Conservation (phyloP, 345 rosid species). For the Aquilaria sinensis region DNA sequence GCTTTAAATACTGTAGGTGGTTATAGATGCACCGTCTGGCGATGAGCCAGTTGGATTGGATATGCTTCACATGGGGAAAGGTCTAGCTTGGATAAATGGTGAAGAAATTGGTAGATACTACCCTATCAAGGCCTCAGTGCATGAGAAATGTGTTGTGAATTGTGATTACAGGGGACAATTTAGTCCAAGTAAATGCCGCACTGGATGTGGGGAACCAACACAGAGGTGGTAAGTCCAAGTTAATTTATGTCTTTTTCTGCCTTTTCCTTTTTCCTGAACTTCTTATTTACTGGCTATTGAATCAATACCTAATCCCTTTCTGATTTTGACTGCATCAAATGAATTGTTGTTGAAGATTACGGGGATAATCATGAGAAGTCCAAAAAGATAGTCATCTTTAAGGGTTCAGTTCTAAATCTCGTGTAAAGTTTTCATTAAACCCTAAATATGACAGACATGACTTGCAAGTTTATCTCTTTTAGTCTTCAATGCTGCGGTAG, state of each 20-base stretch:
- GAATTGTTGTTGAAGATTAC: too few relatives aligned
- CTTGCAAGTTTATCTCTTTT: too few relatives aligned
- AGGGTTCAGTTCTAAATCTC: too few relatives aligned
- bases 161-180: constrained; percentile 84
- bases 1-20: constrained; percentile 37
- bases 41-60: constrained; percentile 86
- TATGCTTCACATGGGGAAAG: constrained; percentile 92
- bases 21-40: constrained; percentile 70
- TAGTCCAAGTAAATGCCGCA: constrained; percentile 67
- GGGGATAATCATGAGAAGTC: too few relatives aligned
- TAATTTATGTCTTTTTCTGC: background rate
- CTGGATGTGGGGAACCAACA: constrained; percentile 89
- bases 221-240: constrained; percentile 76
- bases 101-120: constrained; percentile 95
- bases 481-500: too few relatives aligned
- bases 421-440: too few relatives aligned
- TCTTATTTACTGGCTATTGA: background rate
- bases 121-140: constrained; percentile 43
- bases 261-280: background rate
- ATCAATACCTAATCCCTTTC: background rate
- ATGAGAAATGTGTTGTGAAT: constrained; percentile 49
- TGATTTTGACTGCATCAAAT: too few relatives aligned
- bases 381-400: background rate
- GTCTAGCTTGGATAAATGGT: constrained; percentile 97
- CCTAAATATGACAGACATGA: too few relatives aligned